Base-by-base conservation (phyloP, 192 early-diverging fungal genomes). In the Rhizophagus sp. region DNA sequence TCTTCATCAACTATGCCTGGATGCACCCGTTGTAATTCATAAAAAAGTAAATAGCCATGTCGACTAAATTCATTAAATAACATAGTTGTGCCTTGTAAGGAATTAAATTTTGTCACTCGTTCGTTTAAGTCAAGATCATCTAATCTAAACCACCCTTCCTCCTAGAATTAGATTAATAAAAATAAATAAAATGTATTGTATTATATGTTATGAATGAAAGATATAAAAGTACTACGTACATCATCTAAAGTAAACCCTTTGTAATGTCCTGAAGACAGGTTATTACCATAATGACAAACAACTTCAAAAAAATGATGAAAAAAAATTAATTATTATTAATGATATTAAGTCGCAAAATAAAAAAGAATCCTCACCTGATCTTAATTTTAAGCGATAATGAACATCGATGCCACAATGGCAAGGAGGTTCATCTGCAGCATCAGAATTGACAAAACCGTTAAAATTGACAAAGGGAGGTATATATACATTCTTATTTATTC, bases 11-110 rank as follows among this genome's bases (percentile, higher is more conserved):
- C 34, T 13, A 76, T 12, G 5, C 49, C 61, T 2, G 74, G 74
- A 39, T 76, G 74, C 25, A 62, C 10, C 30, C 34, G 61, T 74
- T 91, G 87, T 39, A 93, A 83, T 39, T 87, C 90, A 73, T 93
- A 93, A 70, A 92, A 92, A 36, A 92, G 81, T 52, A 93, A 82
- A 73, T 93, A 93, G 0, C 86, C 91, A 81, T 90, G 88, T 22
- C 79, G 72, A 27, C 80, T 80, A 17, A 87, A 86, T 79, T 86
- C 90, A 62, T 62, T 80, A 76, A 87, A 87, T 75, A 85, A 84
- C 67, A 30, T 76, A 61, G 79, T 81, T 12, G 73, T 79, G 69
- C 83, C 81, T 41, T 82, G 84, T 49, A 78, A 52, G 0, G 81
- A 72, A 22, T 79, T 62, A 50, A 87, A 83, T 47, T 66, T 57